Conservation (phyloP, 176 grass and related monocot species). For the Alloteropsis semialata region DNA sequence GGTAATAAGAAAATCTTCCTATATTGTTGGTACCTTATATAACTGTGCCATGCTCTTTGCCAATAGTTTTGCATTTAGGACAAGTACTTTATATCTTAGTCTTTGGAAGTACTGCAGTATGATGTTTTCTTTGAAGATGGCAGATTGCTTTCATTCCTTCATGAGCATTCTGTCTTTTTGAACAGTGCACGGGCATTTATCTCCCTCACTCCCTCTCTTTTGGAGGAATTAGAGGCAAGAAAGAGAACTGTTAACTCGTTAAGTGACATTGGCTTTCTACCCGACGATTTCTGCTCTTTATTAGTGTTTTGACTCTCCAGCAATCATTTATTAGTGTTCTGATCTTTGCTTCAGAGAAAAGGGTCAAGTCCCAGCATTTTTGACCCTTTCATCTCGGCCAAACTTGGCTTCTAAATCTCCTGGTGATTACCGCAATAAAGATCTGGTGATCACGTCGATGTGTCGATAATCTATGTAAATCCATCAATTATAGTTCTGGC, state of each 20-base stretch:
- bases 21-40: neutral
- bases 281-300: neutral
- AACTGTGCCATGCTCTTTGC: neutral
- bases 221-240: slow-evolving; percentile 15
- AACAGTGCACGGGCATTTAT: neutral
- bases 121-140: neutral
- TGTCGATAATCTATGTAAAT: slow-evolving; percentile 1
- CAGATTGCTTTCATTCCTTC: neutral
- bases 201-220: neutral
- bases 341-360: neutral
- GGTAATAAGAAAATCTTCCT: slow-evolving; percentile 37
- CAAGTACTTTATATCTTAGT: neutral
- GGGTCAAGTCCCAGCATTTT: slow-evolving; percentile 1
- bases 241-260: slow-evolving; percentile 7
- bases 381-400: neutral
- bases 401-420: slow-evolving; percentile 23
- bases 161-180: neutral
- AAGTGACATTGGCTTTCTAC: neutral
- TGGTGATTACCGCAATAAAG: no score
- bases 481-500: slow-evolving; percentile 26
- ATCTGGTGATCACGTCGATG: no score
- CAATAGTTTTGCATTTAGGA: neutral
- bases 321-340: neutral
- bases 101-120: neutral
- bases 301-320: neutral